Evolutionary conservation across 139 green algal species (phyloP).

Genomic region (Edaphochlamys debaryana): DNA sequence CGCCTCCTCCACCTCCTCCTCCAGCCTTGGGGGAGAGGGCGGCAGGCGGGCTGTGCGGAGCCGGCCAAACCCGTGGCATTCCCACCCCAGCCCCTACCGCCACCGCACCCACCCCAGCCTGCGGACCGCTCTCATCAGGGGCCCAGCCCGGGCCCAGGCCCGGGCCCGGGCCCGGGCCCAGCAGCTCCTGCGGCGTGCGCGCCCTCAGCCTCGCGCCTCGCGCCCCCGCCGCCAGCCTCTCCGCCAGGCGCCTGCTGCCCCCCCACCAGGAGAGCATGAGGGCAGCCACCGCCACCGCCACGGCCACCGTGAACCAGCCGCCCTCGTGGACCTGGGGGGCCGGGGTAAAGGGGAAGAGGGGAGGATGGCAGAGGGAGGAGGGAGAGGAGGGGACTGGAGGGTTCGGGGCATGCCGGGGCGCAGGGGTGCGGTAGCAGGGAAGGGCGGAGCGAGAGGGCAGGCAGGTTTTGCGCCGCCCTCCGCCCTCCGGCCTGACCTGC

Average conservation of each 20-base stretch:
- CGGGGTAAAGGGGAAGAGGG: background rate
- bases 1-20: background rate
- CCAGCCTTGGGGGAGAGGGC: background rate
- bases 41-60: too few relatives aligned
- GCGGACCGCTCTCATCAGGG: too few relatives aligned
- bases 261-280: conserved; percentile 40
- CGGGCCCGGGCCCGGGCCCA: background rate
- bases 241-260: conserved; percentile 18
- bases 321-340: conserved; percentile 23
- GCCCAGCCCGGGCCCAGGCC: too few relatives aligned
- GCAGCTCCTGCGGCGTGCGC: background rate
- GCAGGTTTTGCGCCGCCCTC: too few relatives aligned
- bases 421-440: background rate
- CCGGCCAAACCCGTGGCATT: too few relatives aligned
- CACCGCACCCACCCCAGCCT: too few relatives aligned
- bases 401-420: background rate
- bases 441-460: too few relatives aligned
- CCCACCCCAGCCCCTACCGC: too few relatives aligned
- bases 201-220: background rate
- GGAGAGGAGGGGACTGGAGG: background rate
- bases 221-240: conserved; percentile 5
- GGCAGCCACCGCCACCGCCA: background rate
- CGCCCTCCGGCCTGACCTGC: too few relatives aligned
- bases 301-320: conserved; percentile 39
- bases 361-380: background rate